Conservation (phyloP, 208 protist species). For the Tritrichomonas foetus region DNA sequence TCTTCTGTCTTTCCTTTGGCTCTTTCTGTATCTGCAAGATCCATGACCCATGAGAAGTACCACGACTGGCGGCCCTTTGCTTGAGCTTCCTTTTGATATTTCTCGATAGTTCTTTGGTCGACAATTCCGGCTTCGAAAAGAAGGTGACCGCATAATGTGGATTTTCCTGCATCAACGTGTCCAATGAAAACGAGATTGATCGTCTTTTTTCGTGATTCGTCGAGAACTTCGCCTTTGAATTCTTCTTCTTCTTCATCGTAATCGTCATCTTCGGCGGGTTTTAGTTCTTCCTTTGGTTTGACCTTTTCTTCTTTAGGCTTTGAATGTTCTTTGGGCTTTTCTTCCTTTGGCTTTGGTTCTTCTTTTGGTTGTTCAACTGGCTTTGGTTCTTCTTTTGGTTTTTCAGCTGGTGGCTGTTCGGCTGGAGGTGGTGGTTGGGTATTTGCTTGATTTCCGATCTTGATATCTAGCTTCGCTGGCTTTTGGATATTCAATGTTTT, state of each 20-base stretch:
- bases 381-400: background rate
- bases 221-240: background rate
- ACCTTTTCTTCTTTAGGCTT: background rate
- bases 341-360: slow-evolving; percentile 14
- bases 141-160: slow-evolving; percentile 90
- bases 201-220: slow-evolving; percentile 62
- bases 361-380: background rate
- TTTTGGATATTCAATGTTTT: background rate
- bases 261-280: slow-evolving; percentile 7
- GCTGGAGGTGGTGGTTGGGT: too few species aligned
- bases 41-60: slow-evolving; percentile 91
- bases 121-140: slow-evolving; percentile 62
- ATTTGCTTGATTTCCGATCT: too few species aligned
- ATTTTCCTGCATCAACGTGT: slow-evolving; percentile 98
- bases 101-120: slow-evolving; percentile 94
- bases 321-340: background rate
- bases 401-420: too few species aligned
- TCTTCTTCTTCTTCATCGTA: background rate
- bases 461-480: background rate
- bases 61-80: slow-evolving; percentile 87
- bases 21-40: slow-evolving; percentile 94
- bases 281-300: background rate
- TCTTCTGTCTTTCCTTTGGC: slow-evolving; percentile 95
- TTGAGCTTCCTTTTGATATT: slow-evolving; percentile 91
- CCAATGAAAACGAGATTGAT: slow-evolving; percentile 97